Base-by-base conservation (phyloP, 768 basidiomycete genomes). In the Suillus placidus region DNA sequence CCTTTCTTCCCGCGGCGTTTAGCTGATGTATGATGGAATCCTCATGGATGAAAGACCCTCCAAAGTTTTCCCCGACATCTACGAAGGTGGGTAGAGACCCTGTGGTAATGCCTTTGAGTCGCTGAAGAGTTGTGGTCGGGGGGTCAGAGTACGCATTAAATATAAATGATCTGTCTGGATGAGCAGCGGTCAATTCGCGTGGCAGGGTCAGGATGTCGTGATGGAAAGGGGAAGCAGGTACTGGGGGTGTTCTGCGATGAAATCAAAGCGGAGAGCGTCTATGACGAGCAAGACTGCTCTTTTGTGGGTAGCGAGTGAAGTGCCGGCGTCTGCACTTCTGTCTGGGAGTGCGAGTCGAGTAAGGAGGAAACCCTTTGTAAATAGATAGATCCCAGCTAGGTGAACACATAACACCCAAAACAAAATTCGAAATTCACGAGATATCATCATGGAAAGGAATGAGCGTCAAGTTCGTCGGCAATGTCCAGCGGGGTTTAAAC, bases 1-100 rank as follows among this genome's bases (percentile, higher is more conserved):
- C 92, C 73, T 83, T 88, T 76, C 85, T 89, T 16, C 85, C 87
- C 0, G 84, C 83, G 14, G 78, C 67, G 7, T 76, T 75, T 47
- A 95, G 73, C 74, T 98, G 97, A 58, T 86, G 85, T 6, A 98
- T 79, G 60, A 96, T 79, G 0, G 94, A 95, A 75, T 99, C 97
- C 77, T 99, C 97, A 7, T 82, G 82, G 47, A 97, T 92, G 0
- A 88, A 87, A 2, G 91, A 89, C 0, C 88, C 95, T 14, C 93
- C 95, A 78, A 99, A 97, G 73, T 94, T 98, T 49, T 87, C 88
- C 7, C 95, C 94, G n/a, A 92, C 84, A 72, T 99, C 97, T 47
- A 98, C 86, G 73, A 99, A 98, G 0, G 97, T 99, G 0, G 97
- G 96, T 10, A 99, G 80, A 0, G 95, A 95, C 10, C 97, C 97